These are phyloP conservation scores for Noccaea bulbosa DNA, from an alignment of 345 rosid genomes.

Conservation along the genomic window DNA sequence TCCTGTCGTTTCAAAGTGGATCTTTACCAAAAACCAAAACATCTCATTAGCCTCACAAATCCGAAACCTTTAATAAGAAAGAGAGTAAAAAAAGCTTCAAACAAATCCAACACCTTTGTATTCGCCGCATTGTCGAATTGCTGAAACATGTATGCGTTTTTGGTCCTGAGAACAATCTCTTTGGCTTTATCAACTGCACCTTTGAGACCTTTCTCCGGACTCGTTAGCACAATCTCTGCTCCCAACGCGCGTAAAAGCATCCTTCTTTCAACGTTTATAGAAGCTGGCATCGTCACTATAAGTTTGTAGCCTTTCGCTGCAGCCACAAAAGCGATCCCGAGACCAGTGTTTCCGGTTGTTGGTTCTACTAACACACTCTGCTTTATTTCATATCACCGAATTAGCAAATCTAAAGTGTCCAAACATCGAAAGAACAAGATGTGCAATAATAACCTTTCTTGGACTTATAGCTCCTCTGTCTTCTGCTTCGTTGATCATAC, in stretches of 20 bases:
- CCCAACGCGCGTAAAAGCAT: slow-evolving; percentile 87
- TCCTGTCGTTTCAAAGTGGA: slow-evolving; percentile 91
- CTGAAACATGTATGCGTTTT: slow-evolving; percentile 75
- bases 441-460: slow-evolving; percentile 61
- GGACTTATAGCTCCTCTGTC: slow-evolving; percentile 78
- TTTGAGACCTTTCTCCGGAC: slow-evolving; percentile 80
- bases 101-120: slow-evolving; percentile 53
- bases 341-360: slow-evolving; percentile 89
- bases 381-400: slow-evolving; percentile 8
- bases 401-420: slow-evolving; percentile 33
- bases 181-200: slow-evolving; percentile 91
- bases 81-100: background rate
- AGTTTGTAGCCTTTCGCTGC: slow-evolving; percentile 85
- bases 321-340: slow-evolving; percentile 89
- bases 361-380: slow-evolving; percentile 86
- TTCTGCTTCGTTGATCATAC: slow-evolving; percentile 90
- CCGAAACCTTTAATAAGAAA: background rate
- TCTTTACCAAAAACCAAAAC: slow-evolving; percentile 49
- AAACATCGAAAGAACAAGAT: too few relatives aligned
- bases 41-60: slow-evolving; percentile 10
- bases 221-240: slow-evolving; percentile 83
- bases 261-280: slow-evolving; percentile 80
- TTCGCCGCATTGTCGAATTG: slow-evolving; percentile 83
- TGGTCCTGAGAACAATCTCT: slow-evolving; percentile 69
- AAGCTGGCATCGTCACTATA: slow-evolving; percentile 90